phyloP scores from a whole-genome alignment of 768 basidiomycete genomes.

The Pleurotus tuber-regium region DNA sequence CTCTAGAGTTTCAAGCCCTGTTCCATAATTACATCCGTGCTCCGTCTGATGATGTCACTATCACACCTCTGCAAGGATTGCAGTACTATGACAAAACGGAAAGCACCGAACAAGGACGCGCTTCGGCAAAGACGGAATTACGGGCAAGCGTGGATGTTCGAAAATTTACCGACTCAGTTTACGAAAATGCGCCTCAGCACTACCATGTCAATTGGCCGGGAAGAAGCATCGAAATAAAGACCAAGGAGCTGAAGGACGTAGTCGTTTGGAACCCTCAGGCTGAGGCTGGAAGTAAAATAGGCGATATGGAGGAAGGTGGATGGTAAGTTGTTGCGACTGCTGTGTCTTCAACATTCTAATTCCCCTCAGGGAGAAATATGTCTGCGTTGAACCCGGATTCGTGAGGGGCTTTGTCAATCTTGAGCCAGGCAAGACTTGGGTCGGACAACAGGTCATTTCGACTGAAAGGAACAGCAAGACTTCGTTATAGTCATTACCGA shows the following conservation, averaged over 20 bases:
- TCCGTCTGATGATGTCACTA: constrained; percentile 54
- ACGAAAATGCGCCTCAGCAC: constrained; percentile 56
- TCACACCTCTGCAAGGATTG: constrained; percentile 63
- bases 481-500: too few species aligned
- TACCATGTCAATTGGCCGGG: constrained; percentile 62
- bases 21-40: constrained; percentile 88
- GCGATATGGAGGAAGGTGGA: constrained; percentile 87
- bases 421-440: constrained; percentile 66
- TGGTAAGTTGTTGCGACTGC: constrained; percentile 50
- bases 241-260: constrained; percentile 65
- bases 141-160: constrained; percentile 66
- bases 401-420: constrained; percentile 71
- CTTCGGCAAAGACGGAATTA: constrained; percentile 51
- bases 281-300: constrained; percentile 66
- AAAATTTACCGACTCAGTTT: constrained; percentile 71
- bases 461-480: too few species aligned
- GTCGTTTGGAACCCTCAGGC: constrained; percentile 95
- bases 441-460: constrained; percentile 70
- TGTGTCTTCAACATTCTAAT: background rate
- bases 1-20: constrained; percentile 86
- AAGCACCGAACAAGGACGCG: constrained; percentile 44
- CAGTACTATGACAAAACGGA: constrained; percentile 84
- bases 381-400: constrained; percentile 91
- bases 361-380: constrained; percentile 67
- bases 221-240: constrained; percentile 52